These are phyloP conservation scores for Tricholoma sp. DNA, from an alignment of 768 basidiomycete genomes.

Conservation along the genomic window DNA sequence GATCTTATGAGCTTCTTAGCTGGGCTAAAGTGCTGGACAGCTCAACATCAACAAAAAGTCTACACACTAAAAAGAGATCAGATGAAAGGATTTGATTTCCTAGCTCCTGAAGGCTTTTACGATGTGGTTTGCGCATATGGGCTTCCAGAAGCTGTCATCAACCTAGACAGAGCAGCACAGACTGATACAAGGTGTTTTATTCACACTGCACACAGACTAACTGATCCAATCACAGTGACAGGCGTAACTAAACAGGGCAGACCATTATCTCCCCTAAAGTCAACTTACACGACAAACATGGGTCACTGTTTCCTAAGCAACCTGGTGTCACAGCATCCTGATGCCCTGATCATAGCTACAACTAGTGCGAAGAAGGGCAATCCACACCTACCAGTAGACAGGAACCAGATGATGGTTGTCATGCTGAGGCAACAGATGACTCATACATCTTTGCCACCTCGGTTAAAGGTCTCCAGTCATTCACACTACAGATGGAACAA, in stretches of 20 bases:
- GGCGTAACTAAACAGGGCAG: not conserved
- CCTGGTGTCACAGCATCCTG: not conserved
- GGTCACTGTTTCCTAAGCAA: slow-evolving; percentile 13
- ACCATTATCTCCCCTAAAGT: not conserved
- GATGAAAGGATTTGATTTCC: not conserved
- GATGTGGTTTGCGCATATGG: not conserved
- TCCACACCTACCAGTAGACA: too few relatives aligned
- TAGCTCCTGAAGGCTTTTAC: not conserved
- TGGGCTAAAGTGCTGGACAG: not conserved
- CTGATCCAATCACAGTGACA: not conserved
- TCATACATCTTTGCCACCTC: slow-evolving; percentile 8
- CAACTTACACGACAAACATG: not conserved
- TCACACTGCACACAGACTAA: not conserved
- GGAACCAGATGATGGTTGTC: not conserved
- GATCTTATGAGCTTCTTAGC: not conserved
- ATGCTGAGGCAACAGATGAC: not conserved
- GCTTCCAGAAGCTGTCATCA: not conserved
- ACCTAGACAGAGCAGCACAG: not conserved
- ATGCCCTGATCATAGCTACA: slow-evolving; percentile 3
- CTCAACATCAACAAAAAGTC: not conserved
- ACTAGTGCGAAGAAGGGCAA: not conserved
- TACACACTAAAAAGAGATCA: not conserved
- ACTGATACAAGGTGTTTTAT: not conserved
- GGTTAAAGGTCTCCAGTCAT: not conserved
- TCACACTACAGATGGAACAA: slow-evolving; percentile 11